Evolutionary conservation across 2,329 filamentous ascomycete genomes (phyloP).

Genomic region (Colletotrichum higginsianum): DNA sequence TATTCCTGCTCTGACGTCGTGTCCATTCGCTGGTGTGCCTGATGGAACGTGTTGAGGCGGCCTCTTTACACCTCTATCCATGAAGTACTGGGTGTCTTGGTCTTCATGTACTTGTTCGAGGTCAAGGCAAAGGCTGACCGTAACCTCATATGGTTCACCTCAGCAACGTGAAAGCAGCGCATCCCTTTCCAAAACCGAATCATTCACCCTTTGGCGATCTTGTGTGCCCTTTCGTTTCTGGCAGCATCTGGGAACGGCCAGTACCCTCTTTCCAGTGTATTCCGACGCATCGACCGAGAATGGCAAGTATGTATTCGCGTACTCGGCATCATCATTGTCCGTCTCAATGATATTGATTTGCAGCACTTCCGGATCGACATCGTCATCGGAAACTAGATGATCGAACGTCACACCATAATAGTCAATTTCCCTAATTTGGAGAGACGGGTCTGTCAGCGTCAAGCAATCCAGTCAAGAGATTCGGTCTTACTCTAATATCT

Average conservation of each 20-base stretch:
- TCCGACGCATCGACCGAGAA: constrained; percentile 55
- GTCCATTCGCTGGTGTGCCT: too few species aligned
- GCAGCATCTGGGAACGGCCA: constrained; percentile 60
- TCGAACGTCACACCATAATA: constrained; percentile 61
- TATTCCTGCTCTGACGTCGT: too few species aligned
- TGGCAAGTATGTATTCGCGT: constrained; percentile 53
- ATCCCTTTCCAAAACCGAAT: constrained; percentile 11
- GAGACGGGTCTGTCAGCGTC: background rate
- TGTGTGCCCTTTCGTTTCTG: constrained; percentile 54
- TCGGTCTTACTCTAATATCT: background rate
- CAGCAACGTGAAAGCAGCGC: background rate
- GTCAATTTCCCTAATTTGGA: constrained; percentile 46
- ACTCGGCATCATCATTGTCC: constrained; percentile 49
- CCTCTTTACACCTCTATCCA: too few species aligned
- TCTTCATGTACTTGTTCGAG: too few species aligned
- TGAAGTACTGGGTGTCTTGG: too few species aligned
- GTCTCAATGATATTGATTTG: constrained; percentile 60
- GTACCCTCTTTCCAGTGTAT: constrained; percentile 56
- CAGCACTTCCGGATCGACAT: constrained; percentile 57
- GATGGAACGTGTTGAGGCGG: too few species aligned
- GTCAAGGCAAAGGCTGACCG: background rate
- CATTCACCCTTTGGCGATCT: constrained; percentile 53
- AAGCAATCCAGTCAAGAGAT: background rate
- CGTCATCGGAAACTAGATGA: constrained; percentile 53
- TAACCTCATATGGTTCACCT: background rate